Evolutionary conservation across 75 land plant genomes (phyloP).

Genomic region (Chamaecyparis obtusa): DNA sequence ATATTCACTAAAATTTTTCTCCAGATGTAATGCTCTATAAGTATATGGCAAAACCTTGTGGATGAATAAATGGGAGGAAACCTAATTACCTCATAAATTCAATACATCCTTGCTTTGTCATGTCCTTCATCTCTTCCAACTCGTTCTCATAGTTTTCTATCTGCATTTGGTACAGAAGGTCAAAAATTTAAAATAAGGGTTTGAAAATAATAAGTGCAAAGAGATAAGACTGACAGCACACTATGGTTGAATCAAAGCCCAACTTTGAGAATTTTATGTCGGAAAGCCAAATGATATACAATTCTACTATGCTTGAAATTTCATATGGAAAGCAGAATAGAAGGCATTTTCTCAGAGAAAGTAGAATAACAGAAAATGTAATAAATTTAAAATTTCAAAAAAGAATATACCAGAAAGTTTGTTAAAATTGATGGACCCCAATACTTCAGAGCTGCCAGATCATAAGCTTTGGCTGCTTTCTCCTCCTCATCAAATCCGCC

Average conservation of each 20-base stretch:
- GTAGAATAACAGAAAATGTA: no score
- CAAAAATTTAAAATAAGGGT: no score
- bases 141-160: slow-evolving; percentile 48
- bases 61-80: background rate
- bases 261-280: background rate
- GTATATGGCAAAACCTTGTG: background rate
- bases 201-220: no score
- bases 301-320: no score
- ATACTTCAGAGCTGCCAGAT: slow-evolving; percentile 25
- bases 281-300: background rate
- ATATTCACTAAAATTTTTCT: no score
- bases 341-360: no score
- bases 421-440: background rate
- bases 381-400: no score
- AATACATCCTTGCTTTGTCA: slow-evolving; percentile 61
- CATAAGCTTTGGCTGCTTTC: slow-evolving; percentile 23
- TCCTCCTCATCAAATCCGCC: slow-evolving; percentile 24
- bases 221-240: no score
- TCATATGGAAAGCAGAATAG: no score
- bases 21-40: background rate
- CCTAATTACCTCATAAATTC: slow-evolving; percentile 55
- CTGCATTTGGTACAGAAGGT: slow-evolving; percentile 6
- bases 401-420: background rate
- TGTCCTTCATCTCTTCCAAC: slow-evolving; percentile 71
- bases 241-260: no score